Evolutionary conservation across 2,329 filamentous ascomycete genomes (phyloP), one percentile per base, ranked within the genome.

Genomic region (Ceratocystis papillata): DNA sequence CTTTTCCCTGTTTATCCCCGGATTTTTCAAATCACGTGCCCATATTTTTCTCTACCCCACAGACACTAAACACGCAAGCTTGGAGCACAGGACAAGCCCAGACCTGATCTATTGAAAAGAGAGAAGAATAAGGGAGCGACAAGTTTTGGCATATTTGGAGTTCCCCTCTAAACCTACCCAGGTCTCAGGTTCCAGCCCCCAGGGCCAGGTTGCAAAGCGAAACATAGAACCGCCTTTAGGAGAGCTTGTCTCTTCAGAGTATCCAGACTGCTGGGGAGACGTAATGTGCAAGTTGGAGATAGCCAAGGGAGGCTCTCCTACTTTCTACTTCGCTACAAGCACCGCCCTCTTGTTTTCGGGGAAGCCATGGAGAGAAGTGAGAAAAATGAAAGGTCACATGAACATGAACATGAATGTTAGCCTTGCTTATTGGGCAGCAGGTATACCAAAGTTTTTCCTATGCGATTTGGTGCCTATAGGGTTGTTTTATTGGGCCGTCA

Each of bases 11-110:
- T 22, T 53, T 53, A n/a, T 59, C 55, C 55, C 28, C 28, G 17
- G 55, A 37, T 59, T 59, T 41, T 37, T 59, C 55, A 15, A 59
- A 59, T 59, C 55, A 59, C 55, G 55, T 59, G 55, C 28, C 55
- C 30, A 4, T n/a, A 6, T 30, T 37, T 59, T 59, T 25, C 37
- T 57, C 22, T 59, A 59, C 55, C 55, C 55, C 55, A 57, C 22
- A 59, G 17, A 59, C 28, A 59, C 33, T 30, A 59, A 37, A 5
- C 55, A 59, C 33, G 55, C 55, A 59, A 37, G 55, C 25, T 30
- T 15, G 17, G 55, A n/a, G 55, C 55, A 59, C 55, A 59, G 55
- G 28, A 37, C 28, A 59, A n/a, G 8, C 28, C 55, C 28, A 30
- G 30, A n/a, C 28, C 55, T 33, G 55, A 28, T 53, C 12, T 53